A percentile compares a stretch with the other conserved stretches of the same genome.
Evolutionary conservation across 805 yeast genomes (phyloP).

Genomic region (Torulaspora gathmanii): DNA sequence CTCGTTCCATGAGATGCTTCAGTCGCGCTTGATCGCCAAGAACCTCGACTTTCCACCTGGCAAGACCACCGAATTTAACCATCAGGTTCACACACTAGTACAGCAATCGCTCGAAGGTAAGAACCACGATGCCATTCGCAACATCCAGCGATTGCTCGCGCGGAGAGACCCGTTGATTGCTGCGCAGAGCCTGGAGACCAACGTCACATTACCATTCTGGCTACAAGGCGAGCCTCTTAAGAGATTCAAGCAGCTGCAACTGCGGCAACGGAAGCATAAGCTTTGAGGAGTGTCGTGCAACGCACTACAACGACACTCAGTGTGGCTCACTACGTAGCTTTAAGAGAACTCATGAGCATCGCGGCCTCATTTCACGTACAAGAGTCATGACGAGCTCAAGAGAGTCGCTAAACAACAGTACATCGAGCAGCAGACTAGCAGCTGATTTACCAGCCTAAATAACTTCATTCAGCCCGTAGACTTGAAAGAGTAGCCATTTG

Average conservation of each 20-base stretch:
- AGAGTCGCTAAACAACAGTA: too few species aligned
- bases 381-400: too few species aligned
- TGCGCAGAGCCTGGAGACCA: conserved; percentile 22
- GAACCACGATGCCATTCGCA: conserved; percentile 38
- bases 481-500: too few species aligned
- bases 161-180: conserved; percentile 8
- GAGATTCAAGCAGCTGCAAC: conserved; percentile 20
- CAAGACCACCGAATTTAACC: conserved; percentile 45
- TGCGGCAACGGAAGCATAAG: conserved; percentile 17
- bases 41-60: conserved; percentile 39
- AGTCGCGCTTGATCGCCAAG: conserved; percentile 58
- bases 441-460: too few species aligned
- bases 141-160: conserved; percentile 40
- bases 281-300: conserved; percentile 7
- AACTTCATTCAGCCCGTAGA: too few species aligned
- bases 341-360: too few species aligned
- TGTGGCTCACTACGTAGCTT: too few species aligned
- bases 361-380: too few species aligned
- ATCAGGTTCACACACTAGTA: conserved; percentile 40
- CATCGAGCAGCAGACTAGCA: too few species aligned
- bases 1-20: conserved; percentile 46
- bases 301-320: too few species aligned
- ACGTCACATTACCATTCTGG: conserved; percentile 29
- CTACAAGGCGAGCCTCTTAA: conserved; percentile 23
- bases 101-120: conserved; percentile 30